Base-by-base conservation (phyloP, 2,329 filamentous ascomycete genomes). In the Thelonectria rubi region DNA sequence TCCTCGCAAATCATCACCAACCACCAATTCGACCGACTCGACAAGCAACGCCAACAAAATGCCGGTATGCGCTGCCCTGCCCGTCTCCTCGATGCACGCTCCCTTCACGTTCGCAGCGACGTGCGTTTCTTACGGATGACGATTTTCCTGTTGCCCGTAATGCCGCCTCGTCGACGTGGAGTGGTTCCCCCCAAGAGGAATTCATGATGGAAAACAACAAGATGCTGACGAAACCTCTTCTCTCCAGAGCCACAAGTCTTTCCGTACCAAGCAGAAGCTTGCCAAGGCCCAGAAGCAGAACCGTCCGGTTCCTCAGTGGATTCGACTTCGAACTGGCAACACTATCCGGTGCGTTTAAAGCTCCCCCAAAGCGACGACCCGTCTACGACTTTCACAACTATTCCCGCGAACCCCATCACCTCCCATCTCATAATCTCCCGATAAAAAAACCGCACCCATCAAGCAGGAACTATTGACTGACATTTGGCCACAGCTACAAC, bases 261-360 rank as follows among this genome's bases (percentile, higher is more conserved):
- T 99, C 93, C 92, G 94, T 83, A 97, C 94, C 85, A 99, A 99
- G 94, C 91, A 96, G 85, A 99, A 99, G 95, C 93, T 99, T 87
- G 95, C 95, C 81, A 97, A 94, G 89, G 95, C 95, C 81, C 94
- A 98, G 89, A 98, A 97, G 90, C 94, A 98, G 88, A 99, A 99
- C 91, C 91, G 95, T 82, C 95, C 95, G 76, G 97, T 99, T 82
- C 95, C 95, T 73, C 95, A 99, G 88, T 99, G 95, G 95, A 98
- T 99, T 82, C 91, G 95, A 81, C 90, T 99, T 79, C 91, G 94
- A 82, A 98, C 95, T 78, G 91, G 90, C 84, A 99, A 99, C 90
- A 97, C 94, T 85, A 97, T 99, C 87, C 92, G 94, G 95, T 99
- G 93, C 85, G 90, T 84, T 71, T 59, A 5, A n/a, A 14, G 54